These are phyloP conservation scores for Papiliotrema terrestris DNA, from an alignment of 1,284 basidiomycete genomes.

Conservation along the genomic window DNA sequence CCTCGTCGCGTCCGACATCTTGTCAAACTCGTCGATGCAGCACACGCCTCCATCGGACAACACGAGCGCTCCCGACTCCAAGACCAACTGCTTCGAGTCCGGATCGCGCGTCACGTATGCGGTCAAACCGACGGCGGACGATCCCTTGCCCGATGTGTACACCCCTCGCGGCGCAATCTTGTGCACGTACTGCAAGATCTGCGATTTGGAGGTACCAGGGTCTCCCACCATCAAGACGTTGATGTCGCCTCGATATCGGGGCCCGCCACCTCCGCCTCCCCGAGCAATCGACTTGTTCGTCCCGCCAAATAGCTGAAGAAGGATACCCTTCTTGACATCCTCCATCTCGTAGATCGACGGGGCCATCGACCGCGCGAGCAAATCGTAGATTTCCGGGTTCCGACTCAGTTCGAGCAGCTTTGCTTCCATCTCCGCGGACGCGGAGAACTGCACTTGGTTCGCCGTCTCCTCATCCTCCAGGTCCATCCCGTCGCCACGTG, in stretches of 20 bases:
- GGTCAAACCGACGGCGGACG: constrained; percentile 95
- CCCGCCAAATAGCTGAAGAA: constrained; percentile 93
- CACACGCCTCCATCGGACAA: constrained; percentile 97
- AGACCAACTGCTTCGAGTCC: constrained; percentile 93
- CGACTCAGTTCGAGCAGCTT: constrained; percentile 67
- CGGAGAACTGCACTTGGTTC: constrained; percentile 52
- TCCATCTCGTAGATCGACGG: constrained; percentile 98
- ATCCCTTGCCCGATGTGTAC: constrained; percentile 94
- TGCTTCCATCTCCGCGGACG: constrained; percentile 55
- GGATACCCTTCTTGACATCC: constrained; percentile 96
- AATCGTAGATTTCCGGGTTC: constrained; percentile 79
- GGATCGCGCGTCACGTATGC: constrained; percentile 97
- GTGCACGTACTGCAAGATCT: constrained; percentile 96
- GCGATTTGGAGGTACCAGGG: constrained; percentile 95
- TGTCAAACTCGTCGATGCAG: constrained; percentile 99
- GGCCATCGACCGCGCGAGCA: constrained; percentile 79
- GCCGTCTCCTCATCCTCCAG: constrained; percentile 45
- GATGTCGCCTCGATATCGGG: constrained; percentile 94
- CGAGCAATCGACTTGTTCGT: constrained; percentile 92
- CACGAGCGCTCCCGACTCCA: constrained; percentile 95
- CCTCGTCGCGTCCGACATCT: constrained; percentile 95
- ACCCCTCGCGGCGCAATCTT: constrained; percentile 97
- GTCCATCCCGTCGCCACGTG: constrained; percentile 49
- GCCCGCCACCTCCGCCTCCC: constrained; percentile 91
- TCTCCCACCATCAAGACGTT: constrained; percentile 96